These are phyloP conservation scores for Scedosporium boydii DNA, from an alignment of 2,329 filamentous ascomycete genomes.

Conservation along the genomic window DNA sequence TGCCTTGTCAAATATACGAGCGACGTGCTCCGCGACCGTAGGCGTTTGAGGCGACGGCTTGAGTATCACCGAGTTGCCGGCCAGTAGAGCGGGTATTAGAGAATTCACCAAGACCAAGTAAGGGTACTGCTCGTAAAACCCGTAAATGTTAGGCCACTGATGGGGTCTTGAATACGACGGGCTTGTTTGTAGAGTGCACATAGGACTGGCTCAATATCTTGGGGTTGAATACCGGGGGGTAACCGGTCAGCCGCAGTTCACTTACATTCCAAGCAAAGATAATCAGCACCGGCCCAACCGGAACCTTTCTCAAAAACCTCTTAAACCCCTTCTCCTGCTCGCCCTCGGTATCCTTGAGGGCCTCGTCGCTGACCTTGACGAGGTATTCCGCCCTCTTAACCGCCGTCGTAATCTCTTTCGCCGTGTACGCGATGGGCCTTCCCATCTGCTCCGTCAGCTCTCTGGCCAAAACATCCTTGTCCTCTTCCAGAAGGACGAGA, in stretches of 20 bases:
- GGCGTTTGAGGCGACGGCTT: slow-evolving; percentile 95
- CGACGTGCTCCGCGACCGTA: slow-evolving; percentile 77
- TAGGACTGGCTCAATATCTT: too few relatives aligned
- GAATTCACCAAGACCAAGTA: slow-evolving; percentile 92
- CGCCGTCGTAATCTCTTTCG: slow-evolving; percentile 75
- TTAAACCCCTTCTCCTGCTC: slow-evolving; percentile 82
- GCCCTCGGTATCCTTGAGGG: slow-evolving; percentile 69
- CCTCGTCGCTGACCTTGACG: slow-evolving; percentile 71
- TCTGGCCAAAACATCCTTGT: slow-evolving; percentile 69
- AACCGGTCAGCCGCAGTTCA: slow-evolving; percentile 8
- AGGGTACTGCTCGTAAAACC: slow-evolving; percentile 57
- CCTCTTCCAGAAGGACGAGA: slow-evolving; percentile 57
- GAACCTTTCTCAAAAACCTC: slow-evolving; percentile 79
- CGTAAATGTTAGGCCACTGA: background rate
- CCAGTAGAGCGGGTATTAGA: slow-evolving; percentile 79
- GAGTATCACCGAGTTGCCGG: slow-evolving; percentile 83
- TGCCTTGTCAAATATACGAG: slow-evolving; percentile 66
- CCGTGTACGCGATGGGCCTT: slow-evolving; percentile 77
- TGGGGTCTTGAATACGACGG: background rate
- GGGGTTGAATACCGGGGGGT: too few relatives aligned
- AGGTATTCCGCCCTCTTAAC: slow-evolving; percentile 80
- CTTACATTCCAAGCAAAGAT: slow-evolving; percentile 95
- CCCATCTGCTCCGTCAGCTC: slow-evolving; percentile 96
- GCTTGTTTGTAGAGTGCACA: background rate
- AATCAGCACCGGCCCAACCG: slow-evolving; percentile 78